Evolutionary conservation across 1,284 basidiomycete genomes (phyloP), one percentile per base, ranked within the genome.

Genomic region (Malassezia obtusa): DNA sequence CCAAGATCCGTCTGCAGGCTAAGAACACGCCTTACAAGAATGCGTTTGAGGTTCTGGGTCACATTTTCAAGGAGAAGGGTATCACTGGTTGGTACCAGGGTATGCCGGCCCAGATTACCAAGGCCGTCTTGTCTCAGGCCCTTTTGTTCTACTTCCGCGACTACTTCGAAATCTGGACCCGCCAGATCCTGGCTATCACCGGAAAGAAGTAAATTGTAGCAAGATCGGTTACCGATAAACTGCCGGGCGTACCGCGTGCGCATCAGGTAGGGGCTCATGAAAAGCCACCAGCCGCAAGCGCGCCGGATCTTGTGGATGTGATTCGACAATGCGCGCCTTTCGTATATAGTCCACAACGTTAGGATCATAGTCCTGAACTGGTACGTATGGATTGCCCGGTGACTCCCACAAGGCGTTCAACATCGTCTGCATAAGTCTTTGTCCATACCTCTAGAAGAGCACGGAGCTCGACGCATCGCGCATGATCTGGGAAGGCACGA

Each of bases 1-100:
- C 92, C 52, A 99, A 99, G 80, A 88, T 96, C 36, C 83, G 92
- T 40, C 85, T 99, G 26, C 94, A 98, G 77, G 89, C 92, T 21
- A 76, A 77, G 56, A 65, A 64, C 55, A 65, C 66, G 17, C 68
- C 70, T 17, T 83, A 86, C 67, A 78, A 78, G 25, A 84, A 87
- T 19, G 88, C 89, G 1, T 67, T 90, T 35, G 83, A 84, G 53
- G 81, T 95, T 43, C 79, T 99, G 48, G 74, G 75, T 8, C 79
- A 83, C 48, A 86, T 91, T 9, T 84, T 83, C 75, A 77, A 79
- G 68, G 81, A 83, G 63, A 73, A 75, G 61, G 77, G 77, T 31
- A 50, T 71, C 35, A 32, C 1, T 77, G 92, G 94, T n/a, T 94
- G 89, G 89, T 98, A 99, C 76, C 67, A 77, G 83, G 92, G 92